These are phyloP conservation scores for Phytophthora syringae DNA, from an alignment of 352 stramenopile species.

Conservation along the genomic window DNA sequence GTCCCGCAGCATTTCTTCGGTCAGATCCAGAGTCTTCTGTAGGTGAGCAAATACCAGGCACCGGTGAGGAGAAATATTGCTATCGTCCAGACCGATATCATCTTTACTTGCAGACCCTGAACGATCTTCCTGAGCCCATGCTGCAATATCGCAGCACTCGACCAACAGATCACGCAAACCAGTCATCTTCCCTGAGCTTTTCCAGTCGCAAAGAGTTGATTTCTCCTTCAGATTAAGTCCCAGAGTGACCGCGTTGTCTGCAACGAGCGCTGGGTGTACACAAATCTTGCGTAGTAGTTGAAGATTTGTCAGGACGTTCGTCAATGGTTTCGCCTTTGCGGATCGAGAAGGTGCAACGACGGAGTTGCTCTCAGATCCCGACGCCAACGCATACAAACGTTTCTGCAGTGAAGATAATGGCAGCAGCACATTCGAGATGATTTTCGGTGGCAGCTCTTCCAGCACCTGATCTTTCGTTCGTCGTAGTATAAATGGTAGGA, in stretches of 20 bases:
- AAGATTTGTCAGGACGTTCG: slow-evolving; percentile 65
- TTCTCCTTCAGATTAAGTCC: slow-evolving; percentile 39
- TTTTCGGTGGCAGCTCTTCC: slow-evolving; percentile 97
- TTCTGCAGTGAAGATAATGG: slow-evolving; percentile 90
- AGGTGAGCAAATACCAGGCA: slow-evolving; percentile 97
- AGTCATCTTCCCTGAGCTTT: slow-evolving; percentile 92
- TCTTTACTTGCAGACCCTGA: neutral
- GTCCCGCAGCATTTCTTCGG: slow-evolving; percentile 89
- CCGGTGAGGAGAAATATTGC: slow-evolving; percentile 69
- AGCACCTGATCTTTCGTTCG: slow-evolving; percentile 97
- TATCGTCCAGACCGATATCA: slow-evolving; percentile 21
- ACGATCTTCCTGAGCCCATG: slow-evolving; percentile 25
- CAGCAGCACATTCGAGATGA: slow-evolving; percentile 94
- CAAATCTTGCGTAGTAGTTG: slow-evolving; percentile 93
- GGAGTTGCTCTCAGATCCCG: slow-evolving; percentile 28
- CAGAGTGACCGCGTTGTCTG: slow-evolving; percentile 28
- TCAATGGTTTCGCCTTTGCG: slow-evolving; percentile 15
- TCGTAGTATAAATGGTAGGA: slow-evolving; percentile 98
- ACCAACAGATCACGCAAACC: slow-evolving; percentile 81
- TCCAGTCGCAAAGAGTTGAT: slow-evolving; percentile 48
- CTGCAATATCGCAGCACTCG: slow-evolving; percentile 64
- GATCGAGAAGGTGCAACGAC: slow-evolving; percentile 1
- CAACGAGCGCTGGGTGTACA: slow-evolving; percentile 93
- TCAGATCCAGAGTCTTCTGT: slow-evolving; percentile 92
- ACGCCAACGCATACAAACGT: slow-evolving; percentile 75